Evolutionary conservation across 257 asterid species (phyloP), one percentile per base, ranked within the genome.

Genomic region (Solanum etuberosum): DNA sequence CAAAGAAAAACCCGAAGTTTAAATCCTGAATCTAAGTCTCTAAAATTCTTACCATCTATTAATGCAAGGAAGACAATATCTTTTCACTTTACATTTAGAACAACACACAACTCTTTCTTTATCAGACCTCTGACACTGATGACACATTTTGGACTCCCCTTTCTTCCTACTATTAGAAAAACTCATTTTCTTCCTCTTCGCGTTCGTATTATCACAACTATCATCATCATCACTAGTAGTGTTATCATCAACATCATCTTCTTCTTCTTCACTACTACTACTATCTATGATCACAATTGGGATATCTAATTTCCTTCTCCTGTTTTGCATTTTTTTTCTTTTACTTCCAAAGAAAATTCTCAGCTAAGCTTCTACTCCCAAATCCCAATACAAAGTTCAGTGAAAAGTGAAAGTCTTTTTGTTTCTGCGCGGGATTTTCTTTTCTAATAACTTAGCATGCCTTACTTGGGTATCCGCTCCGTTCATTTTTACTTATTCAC

Each of bases 41-140:
- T 71, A 2, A 18, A 2, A 29, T 12, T 23, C 90, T 84, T 91
- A 93, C 95, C 95, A 93, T 38, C 76, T 78, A 2, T 11, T 23
- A 85, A 89, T 90, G 89, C 95, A 91, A 12, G 90, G 87, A 16
- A 61, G 54, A 65, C 96, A 92, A 87, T 90, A 93, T 71, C 93
- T 91, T 91, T 91, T 93, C 3, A 85, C 89, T 68, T 85, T 87
- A 38, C 95, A 93, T 9, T 73, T 88, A 2, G 89, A 87, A 83
- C 95, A 93, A 84, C 92, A 87, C 12, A 90, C 95, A 48, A 93
- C 95, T 46, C 85, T 65, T 37, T 90, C 94, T 86, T 90, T 93
- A 59, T 93, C 92, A 35, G 70, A 73, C 88, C 92, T 88, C 86
- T 91, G 93, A 25, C 95, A 91, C 10, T 91, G 95, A 84, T 93